Base-by-base conservation (phyloP, 352 stramenopile species). In the Globisporangium lucens region DNA sequence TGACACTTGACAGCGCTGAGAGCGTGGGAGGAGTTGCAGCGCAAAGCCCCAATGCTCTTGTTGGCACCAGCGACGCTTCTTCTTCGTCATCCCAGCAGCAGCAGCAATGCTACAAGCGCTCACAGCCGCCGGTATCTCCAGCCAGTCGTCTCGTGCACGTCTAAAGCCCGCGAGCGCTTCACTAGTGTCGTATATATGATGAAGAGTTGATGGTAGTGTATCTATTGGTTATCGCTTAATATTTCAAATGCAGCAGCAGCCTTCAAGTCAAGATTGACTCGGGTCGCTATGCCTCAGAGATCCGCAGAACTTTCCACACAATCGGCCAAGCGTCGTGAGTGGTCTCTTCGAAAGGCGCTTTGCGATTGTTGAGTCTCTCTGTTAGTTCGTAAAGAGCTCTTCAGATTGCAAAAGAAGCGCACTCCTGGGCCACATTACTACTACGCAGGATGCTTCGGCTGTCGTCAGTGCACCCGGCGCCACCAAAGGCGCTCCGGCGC, bases 101-200 rank as follows among this genome's bases (percentile, higher is more conserved):
- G 36, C 52, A 59, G 53, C 53, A 59, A 22, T 83, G 76, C 69
- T 90, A 87, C 77, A 90, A 90, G 66, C 82, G 82, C 47, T 75
- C 76, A 13, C 79, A 78, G 43, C 77, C 74, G 46, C 74, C 60
- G 3, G 2, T 49, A n/a, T 83, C 82, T 9, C 77, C 82, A 4
- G 75, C 69, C 20, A 72, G 71, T 59, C 71, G 69, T 12, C 67
- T 76, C 46, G 66, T 78, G 35, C 67, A 79, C 51, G 72, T 80
- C 13, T 80, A 70, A 63, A 13, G 36, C 5, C 13, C 10, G 10
- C 10, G 36, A 43, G 3, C 30, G 30, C 30, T 33, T 33, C 5
- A 33, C 30, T 33, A 33, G 30, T 33, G 30, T 33, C 30, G 30
- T 33, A 33, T 33, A 33, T 33, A 33, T 33, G 30, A 33, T 33